A percentile compares a stretch with the other conserved stretches of the same genome.
phyloP scores from a whole-genome alignment of 441 rosid genomes.

The Bocquillonia castaneifolia region DNA sequence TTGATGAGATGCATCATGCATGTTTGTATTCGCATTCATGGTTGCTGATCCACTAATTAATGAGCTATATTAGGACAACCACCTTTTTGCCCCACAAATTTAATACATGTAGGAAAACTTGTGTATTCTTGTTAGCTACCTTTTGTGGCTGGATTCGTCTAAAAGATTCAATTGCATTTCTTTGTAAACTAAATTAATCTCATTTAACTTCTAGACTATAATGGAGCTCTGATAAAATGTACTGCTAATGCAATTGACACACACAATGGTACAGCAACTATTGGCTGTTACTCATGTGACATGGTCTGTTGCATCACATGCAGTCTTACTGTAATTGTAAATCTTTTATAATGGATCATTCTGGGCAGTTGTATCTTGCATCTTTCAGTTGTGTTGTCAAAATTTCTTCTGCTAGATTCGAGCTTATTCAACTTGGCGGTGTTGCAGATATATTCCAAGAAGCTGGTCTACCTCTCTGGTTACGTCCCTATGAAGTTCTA shows the following conservation, averaged over 20 bases:
- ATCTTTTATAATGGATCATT: neutral
- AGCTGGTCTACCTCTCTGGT: conserved; percentile 99
- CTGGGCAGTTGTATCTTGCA: neutral
- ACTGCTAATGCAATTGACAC: neutral
- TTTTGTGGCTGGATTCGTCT: neutral
- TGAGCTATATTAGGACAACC: neutral
- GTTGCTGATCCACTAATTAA: neutral
- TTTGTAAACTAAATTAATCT: neutral
- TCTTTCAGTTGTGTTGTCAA: neutral
- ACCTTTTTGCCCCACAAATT: neutral
- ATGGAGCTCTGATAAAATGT: neutral
- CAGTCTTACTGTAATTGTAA: neutral
- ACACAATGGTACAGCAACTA: neutral
- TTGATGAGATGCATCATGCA: too few species aligned
- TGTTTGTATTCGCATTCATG: neutral
- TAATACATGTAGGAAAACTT: neutral
- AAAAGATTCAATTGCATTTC: neutral
- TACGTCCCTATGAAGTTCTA: conserved; percentile 90
- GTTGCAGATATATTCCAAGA: conserved; percentile 91
- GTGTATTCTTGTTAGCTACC: neutral
- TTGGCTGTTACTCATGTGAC: neutral
- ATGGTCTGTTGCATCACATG: neutral
- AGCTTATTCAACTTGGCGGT: conserved; percentile 20
- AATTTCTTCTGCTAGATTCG: conserved; percentile 7
- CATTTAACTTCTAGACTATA: conserved; percentile 4